Evolutionary conservation across 371 early-diverging fungal genomes (phyloP), one percentile per base, ranked within the genome.

Genomic region (Funneliformis caledonium): DNA sequence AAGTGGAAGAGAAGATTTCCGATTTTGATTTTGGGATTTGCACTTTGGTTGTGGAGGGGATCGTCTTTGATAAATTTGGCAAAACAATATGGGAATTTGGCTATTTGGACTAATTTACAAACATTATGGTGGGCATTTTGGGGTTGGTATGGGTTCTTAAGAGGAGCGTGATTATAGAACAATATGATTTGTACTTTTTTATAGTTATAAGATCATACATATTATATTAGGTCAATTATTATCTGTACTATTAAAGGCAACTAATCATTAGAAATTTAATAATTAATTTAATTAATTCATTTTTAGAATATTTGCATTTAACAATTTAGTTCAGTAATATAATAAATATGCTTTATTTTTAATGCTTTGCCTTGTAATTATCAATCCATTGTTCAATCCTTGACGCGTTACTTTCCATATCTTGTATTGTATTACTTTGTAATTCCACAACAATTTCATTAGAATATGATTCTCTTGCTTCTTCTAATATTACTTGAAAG

Each of bases 401-500:
- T 48, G 92, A 90, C 5, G 95, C 94, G 80, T 98, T 98, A 33
- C 88, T 87, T 82, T 97, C 97, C 95, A 97, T 96, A 72, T 98
- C 93, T 37, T 95, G 93, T 50, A 93, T 86, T 4, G 93, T 91
- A 82, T 96, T 92, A 85, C 94, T 95, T 43, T 81, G 82, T 72
- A 98, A 87, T 85, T 94, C 96, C 72, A 95, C 87, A 7, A 98
- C 89, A 72, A 96, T 93, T 68, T 95, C 94, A 43, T 88, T 85
- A 45, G 88, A 89, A 84, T 98, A 97, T 6, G 93, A 92, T 76
- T 95, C 97, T 19, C 86, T 86, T 2, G 98, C 97, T 81, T 96
- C 98, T 76, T 97, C 97, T 82, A 94, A 87, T 4, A 98, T 94
- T 6, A 99, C 96, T 84, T 97, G 96, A 96, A 99, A 97, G 83